Percentiles rank a stretch among this genome's conserved stretches.
Conservation (phyloP, 164 flowering plant genomes). For the Dillenia suffruticosa region DNA sequence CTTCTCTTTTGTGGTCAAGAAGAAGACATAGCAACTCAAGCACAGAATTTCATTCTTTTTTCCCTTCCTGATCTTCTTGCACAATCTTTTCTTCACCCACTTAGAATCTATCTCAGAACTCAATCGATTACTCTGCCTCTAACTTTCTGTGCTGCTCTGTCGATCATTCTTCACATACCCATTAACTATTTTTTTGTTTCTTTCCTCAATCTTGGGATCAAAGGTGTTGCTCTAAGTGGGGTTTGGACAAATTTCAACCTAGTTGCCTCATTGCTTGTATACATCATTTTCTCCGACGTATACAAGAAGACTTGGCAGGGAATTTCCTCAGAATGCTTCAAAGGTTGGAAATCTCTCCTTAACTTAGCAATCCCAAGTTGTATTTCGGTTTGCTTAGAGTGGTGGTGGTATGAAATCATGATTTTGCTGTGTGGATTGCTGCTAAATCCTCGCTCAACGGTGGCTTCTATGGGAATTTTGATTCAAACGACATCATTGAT, state of each 20-base stretch:
- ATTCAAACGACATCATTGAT: constrained; percentile 74
- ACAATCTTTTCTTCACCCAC: constrained; percentile 61
- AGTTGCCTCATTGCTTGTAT: constrained; percentile 38
- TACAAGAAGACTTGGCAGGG: constrained; percentile 58
- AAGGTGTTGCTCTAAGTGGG: constrained; percentile 60
- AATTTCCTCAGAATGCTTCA: constrained; percentile 34
- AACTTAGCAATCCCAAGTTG: constrained; percentile 70
- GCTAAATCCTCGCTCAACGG: constrained; percentile 56
- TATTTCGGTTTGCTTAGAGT: constrained; percentile 74
- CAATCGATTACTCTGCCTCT: constrained; percentile 75
- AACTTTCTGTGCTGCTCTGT: constrained; percentile 47
- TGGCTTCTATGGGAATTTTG: constrained; percentile 80
- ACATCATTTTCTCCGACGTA: constrained; percentile 37
- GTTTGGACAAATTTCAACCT: constrained; percentile 60
- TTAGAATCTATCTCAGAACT: constrained; percentile 59
- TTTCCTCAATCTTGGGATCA: constrained; percentile 45
- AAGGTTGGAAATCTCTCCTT: constrained; percentile 43
- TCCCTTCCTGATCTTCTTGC: constrained; percentile 68
- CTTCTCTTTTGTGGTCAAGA: constrained; percentile 55
- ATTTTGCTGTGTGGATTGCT: constrained; percentile 64
- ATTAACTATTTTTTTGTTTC: constrained; percentile 57
- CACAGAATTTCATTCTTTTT: constrained; percentile 48
- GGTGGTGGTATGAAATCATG: constrained; percentile 97
- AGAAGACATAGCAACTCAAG: constrained; percentile 42
- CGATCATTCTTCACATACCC: constrained; percentile 67